Conservation (phyloP, 805 yeast species). For the Candida krabiensis region DNA sequence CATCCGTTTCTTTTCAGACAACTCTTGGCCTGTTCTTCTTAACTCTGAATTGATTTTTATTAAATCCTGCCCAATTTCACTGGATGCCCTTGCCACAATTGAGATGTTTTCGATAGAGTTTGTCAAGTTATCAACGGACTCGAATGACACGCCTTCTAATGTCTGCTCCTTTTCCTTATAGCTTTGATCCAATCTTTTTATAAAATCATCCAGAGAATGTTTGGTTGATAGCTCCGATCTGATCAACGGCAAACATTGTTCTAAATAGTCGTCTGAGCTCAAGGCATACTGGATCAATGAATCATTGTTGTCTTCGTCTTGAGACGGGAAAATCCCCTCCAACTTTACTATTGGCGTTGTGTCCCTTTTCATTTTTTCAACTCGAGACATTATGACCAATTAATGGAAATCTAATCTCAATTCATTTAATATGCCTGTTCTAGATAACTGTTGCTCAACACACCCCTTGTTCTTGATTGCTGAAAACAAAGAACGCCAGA, state of each 20-base stretch:
- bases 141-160: slow-evolving; percentile 59
- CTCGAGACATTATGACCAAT: too few relatives aligned
- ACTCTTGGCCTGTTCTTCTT: slow-evolving; percentile 62
- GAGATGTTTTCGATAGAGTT: slow-evolving; percentile 64
- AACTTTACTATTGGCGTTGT: not conserved
- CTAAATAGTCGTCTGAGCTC: slow-evolving; percentile 68
- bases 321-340: not conserved
- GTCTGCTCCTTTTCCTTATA: slow-evolving; percentile 63
- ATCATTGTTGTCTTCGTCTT: slow-evolving; percentile 13
- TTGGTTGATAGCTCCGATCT: slow-evolving; percentile 56
- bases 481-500: too few relatives aligned
- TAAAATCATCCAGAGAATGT: slow-evolving; percentile 54
- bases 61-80: slow-evolving; percentile 55
- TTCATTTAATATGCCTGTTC: too few relatives aligned
- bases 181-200: slow-evolving; percentile 53
- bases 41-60: slow-evolving; percentile 56
- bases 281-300: slow-evolving; percentile 37
- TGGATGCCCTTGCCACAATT: slow-evolving; percentile 57
- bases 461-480: too few relatives aligned
- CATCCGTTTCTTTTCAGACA: slow-evolving; percentile 60
- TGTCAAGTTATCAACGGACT: slow-evolving; percentile 55
- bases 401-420: slow-evolving; percentile 20
- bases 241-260: slow-evolving; percentile 76
- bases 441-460: too few relatives aligned
- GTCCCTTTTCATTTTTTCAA: not conserved